phyloP scores from a whole-genome alignment of 2,329 filamentous ascomycete species.

The Talaromyces albobiverticillius region DNA sequence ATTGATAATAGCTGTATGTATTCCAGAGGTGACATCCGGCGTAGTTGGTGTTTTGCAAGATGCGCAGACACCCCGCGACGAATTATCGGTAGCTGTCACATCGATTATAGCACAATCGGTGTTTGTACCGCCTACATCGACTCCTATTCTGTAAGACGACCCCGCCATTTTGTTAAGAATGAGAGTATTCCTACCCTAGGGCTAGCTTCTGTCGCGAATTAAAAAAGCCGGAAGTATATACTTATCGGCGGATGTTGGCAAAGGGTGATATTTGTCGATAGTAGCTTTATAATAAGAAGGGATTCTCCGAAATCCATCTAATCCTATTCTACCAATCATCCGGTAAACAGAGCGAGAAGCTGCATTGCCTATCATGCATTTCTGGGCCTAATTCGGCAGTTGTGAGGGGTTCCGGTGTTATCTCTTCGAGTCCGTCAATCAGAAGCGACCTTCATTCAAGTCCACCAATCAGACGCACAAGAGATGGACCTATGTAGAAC shows the following conservation, averaged over 20 bases:
- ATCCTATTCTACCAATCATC: constrained; percentile 4
- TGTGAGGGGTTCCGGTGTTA: no score
- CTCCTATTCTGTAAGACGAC: constrained; percentile 41
- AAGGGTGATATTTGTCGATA: constrained; percentile 8
- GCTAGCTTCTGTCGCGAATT: neutral
- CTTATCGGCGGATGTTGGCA: neutral
- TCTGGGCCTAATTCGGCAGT: no score
- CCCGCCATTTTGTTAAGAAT: neutral
- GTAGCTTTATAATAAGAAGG: neutral
- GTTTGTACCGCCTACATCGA: constrained; percentile 40
- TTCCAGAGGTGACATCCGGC: constrained; percentile 50
- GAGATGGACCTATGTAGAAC: neutral
- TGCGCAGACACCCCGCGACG: constrained; percentile 35
- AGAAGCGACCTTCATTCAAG: neutral
- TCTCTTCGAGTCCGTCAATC: constrained; percentile 10
- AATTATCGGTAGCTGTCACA: constrained; percentile 32
- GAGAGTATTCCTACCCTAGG: neutral
- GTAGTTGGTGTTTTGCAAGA: constrained; percentile 52
- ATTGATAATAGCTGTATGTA: constrained; percentile 45
- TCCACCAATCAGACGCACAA: constrained; percentile 1
- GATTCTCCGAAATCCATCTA: neutral
- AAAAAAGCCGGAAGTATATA: neutral
- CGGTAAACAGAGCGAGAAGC: neutral
- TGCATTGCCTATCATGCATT: neutral
- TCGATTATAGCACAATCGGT: constrained; percentile 48